Evolutionary conservation across 805 yeast genomes (phyloP).

Genomic region (Pichia paraexigua): DNA sequence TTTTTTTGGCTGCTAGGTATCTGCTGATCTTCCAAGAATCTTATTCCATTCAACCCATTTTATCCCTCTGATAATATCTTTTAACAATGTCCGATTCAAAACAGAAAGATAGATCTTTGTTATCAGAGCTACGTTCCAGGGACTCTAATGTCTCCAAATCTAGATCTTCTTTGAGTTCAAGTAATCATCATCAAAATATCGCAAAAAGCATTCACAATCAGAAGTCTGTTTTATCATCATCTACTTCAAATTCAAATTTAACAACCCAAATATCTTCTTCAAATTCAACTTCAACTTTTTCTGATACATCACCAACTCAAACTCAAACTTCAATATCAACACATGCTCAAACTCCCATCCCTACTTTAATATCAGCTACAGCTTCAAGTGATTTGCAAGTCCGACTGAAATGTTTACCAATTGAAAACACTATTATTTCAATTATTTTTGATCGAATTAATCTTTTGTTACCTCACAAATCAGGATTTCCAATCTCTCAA

Average conservation of each 20-base stretch:
- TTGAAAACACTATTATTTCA: conserved; percentile 18
- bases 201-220: background rate
- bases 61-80: background rate
- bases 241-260: background rate
- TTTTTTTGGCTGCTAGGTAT: background rate
- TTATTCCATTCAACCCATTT: background rate
- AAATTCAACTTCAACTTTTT: background rate
- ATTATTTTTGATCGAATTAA: conserved; percentile 30
- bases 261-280: background rate
- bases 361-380: background rate
- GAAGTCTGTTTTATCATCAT: background rate
- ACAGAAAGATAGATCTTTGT: background rate
- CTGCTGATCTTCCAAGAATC: too few species aligned
- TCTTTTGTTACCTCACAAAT: conserved; percentile 29
- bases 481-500: conserved; percentile 29
- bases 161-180: background rate
- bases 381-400: background rate
- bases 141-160: background rate
- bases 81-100: background rate
- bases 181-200: background rate
- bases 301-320: background rate
- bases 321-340: background rate
- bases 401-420: background rate
- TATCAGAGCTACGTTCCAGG: background rate
- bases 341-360: background rate